Evolutionary conservation across 2,329 filamentous ascomycete species (phyloP).

Genomic region (Colletotrichum phormii): DNA sequence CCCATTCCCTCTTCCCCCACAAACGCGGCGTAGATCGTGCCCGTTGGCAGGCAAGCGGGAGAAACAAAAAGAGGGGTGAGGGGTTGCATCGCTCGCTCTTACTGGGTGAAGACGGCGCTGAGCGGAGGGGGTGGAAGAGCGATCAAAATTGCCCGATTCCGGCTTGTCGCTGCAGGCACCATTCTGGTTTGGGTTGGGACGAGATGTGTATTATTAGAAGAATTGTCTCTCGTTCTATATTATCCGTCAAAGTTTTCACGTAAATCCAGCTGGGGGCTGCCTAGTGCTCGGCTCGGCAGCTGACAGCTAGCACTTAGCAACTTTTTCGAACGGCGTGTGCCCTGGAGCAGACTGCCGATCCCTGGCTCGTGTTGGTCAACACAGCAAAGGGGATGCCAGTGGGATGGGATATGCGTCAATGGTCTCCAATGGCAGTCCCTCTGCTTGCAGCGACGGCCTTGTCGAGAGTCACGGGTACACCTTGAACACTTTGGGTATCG

Average conservation of each 20-base stretch:
- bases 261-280: neutral
- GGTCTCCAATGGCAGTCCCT: neutral
- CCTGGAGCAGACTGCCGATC: constrained; percentile 17
- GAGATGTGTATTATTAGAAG: constrained; percentile 26
- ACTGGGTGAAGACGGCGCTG: neutral
- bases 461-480: neutral
- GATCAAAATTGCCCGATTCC: constrained; percentile 23
- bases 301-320: neutral
- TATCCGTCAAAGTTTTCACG: neutral
- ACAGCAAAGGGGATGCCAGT: neutral
- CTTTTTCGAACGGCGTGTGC: neutral
- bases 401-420: constrained; percentile 12
- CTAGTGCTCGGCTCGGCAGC: neutral
- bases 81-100: neutral
- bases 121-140: neutral
- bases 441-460: constrained; percentile 7
- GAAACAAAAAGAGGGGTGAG: constrained; percentile 23
- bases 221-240: constrained; percentile 1
- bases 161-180: constrained; percentile 20
- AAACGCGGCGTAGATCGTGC: constrained; percentile 15
- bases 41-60: constrained; percentile 23
- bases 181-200: constrained; percentile 5
- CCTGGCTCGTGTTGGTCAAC: constrained; percentile 13
- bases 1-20: neutral
- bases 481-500: neutral